Evolutionary conservation across 768 basidiomycete species (phyloP), one percentile per base, ranked within the genome.

Genomic region (Mycena polygramma): DNA sequence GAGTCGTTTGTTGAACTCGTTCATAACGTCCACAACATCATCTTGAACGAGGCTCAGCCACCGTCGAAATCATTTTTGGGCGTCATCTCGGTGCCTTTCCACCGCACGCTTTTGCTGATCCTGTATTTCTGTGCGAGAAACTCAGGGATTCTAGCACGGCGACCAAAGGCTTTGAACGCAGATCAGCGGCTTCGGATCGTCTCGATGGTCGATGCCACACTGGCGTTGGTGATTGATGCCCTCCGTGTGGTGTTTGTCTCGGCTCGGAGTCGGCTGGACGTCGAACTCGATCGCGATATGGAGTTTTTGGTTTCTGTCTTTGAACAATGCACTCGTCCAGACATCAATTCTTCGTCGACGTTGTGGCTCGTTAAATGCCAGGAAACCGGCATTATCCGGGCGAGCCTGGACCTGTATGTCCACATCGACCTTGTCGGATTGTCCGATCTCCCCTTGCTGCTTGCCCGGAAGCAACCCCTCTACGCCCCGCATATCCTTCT

Each of bases 271-370:
- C 81, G 89, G 53, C 74, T 84, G 43, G 88, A 91, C 77, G 70
- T 88, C 65, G 91, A 93, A 53, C 81, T 94, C 8, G 94, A 96
- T 79, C 83, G 87, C 22, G 94, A 97, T 71, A 89, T 96, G 87
- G 91, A 94, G 71, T 83, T 95, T 14, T 83, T 95, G 15, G 90
- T 95, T 7, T 88, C 93, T 9, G 91, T 93, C n/a, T 94, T 96
- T 71, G 90, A 94, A 72, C 92, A 94, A 75, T 92, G 92, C 77
- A 94, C 89, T 9, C 86, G 89, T 11, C 82, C 85, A 3, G 91
- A 94, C 64, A 83, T 95, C 68, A 90, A 87, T 45, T 83, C 87
- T 0, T 91, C 94, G 0, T 90, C 93, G 0, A 82, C 89, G 1
- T 77, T 89, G 24, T 98, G 97, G 97, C 84, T 98, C 49, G 85